A percentile compares a stretch with the other conserved stretches of the same genome.
phyloP scores from a whole-genome alignment of 2,329 filamentous ascomycete species.

The Thelonectria olida region DNA sequence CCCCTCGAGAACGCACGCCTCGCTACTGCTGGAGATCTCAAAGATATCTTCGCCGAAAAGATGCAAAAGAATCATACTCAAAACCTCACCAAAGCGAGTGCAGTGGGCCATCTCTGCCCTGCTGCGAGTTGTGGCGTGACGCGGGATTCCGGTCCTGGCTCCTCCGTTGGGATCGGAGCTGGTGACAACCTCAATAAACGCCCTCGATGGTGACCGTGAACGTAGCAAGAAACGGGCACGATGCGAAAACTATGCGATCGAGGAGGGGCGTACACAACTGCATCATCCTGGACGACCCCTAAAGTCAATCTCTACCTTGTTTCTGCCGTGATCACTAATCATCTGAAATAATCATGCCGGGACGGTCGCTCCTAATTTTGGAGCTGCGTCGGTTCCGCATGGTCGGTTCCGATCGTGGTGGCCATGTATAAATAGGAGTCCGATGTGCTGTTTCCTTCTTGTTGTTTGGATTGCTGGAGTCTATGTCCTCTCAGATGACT shows the following conservation, averaged over 20 bases:
- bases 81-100: too few species aligned
- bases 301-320: not conserved
- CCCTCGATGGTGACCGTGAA: not conserved
- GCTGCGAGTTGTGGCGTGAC: not conserved
- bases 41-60: too few species aligned
- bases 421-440: not conserved
- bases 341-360: too few species aligned
- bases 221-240: not conserved
- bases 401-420: not conserved
- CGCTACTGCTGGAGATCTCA: too few species aligned
- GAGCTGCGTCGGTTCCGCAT: not conserved
- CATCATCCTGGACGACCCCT: not conserved
- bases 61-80: too few species aligned
- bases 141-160: too few species aligned
- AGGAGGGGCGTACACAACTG: not conserved
- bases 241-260: not conserved
- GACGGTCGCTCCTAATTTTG: not conserved
- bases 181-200: not conserved
- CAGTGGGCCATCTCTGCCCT: not conserved
- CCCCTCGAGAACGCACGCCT: too few species aligned
- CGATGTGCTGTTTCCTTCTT: not conserved
- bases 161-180: not conserved
- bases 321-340: not conserved
- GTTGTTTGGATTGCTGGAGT: too few species aligned
- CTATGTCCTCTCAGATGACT: not conserved